phyloP scores from a whole-genome alignment of 2,329 filamentous ascomycete genomes.

The Diaporthe sp. region DNA sequence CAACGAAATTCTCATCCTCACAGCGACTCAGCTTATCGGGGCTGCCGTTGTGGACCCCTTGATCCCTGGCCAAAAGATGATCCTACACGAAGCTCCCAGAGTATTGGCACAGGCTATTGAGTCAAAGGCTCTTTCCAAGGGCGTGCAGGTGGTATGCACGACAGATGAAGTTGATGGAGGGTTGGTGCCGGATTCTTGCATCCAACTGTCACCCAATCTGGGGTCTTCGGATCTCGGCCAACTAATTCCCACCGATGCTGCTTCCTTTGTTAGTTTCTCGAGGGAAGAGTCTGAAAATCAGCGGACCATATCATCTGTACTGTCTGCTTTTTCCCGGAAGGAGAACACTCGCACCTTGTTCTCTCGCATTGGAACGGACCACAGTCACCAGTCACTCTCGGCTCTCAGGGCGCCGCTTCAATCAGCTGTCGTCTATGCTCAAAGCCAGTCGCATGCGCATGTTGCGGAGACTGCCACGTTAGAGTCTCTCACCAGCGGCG shows the following conservation, averaged over 20 bases:
- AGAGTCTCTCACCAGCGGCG: neutral
- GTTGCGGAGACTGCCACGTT: neutral
- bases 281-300: neutral
- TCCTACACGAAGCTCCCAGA: neutral
- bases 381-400: neutral
- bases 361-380: neutral
- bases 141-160: neutral
- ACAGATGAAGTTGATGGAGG: neutral
- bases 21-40: neutral
- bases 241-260: neutral
- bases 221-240: neutral
- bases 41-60: neutral
- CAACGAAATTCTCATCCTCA: neutral
- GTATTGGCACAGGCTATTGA: neutral
- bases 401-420: neutral
- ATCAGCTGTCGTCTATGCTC: neutral
- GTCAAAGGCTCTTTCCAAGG: neutral
- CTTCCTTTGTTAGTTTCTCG: neutral
- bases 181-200: neutral
- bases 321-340: neutral
- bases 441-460: neutral
- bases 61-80: neutral
- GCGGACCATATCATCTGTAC: constrained; percentile 2
- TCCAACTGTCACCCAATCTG: neutral
- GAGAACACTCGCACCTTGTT: neutral